These are phyloP conservation scores for Phytophthora boehmeriae DNA, from an alignment of 352 stramenopile genomes.

Conservation along the genomic window DNA sequence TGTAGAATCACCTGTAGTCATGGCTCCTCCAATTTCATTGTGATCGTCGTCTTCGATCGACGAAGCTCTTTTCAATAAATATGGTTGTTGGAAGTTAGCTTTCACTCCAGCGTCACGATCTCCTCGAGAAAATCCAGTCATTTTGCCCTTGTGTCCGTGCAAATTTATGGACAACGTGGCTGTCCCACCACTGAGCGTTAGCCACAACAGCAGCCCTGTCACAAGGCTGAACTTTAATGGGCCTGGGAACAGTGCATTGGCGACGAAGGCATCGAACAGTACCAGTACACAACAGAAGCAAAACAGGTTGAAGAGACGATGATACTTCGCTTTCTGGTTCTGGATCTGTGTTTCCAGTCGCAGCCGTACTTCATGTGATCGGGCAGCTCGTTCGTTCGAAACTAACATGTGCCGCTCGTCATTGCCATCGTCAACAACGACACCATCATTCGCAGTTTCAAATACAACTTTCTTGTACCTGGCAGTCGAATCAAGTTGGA, in stretches of 20 bases:
- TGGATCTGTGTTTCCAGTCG: constrained; percentile 31
- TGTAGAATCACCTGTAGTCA: constrained; percentile 7
- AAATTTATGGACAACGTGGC: constrained; percentile 54
- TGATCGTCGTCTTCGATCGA: not conserved
- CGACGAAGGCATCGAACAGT: constrained; percentile 36
- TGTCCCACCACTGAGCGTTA: constrained; percentile 40
- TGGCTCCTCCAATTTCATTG: not conserved
- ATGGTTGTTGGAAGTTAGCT: not conserved
- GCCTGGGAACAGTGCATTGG: constrained; percentile 29
- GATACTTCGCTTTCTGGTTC: constrained; percentile 34
- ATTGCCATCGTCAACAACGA: constrained; percentile 1
- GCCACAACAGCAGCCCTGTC: constrained; percentile 41
- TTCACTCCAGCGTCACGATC: not conserved
- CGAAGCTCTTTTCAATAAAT: constrained; percentile 10
- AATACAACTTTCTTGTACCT: constrained; percentile 30
- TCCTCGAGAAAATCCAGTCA: constrained; percentile 15
- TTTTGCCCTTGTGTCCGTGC: constrained; percentile 12
- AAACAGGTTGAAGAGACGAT: constrained; percentile 40
- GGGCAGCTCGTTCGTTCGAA: constrained; percentile 6
- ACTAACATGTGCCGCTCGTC: constrained; percentile 22
- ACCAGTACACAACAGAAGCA: constrained; percentile 45
- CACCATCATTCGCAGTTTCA: constrained; percentile 3
- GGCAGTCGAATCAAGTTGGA: constrained; percentile 27
- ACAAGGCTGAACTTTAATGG: constrained; percentile 44
- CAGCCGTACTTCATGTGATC: constrained; percentile 23